phyloP scores from a whole-genome alignment of 1,284 basidiomycete species.

The Porogramme epimiltina region DNA sequence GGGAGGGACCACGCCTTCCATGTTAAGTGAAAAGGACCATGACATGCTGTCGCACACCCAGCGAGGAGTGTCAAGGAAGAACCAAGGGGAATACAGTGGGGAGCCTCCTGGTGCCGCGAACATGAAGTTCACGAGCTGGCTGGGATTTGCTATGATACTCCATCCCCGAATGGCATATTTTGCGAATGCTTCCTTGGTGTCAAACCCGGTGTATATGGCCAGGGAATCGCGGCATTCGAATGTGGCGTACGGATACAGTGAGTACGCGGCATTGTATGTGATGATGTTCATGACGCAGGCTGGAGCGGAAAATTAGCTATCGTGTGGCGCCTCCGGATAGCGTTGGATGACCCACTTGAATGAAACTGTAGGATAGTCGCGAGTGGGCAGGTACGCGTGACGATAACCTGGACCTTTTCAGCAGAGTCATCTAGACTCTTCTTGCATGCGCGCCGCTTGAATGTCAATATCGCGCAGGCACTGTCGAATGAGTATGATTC shows the following conservation, averaged over 20 bases:
- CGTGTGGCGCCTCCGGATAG: no score
- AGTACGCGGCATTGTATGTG: conserved; percentile 33
- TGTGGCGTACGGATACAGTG: conserved; percentile 37
- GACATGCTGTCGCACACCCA: conserved; percentile 30
- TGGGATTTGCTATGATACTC: conserved; percentile 18
- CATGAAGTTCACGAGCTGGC: conserved; percentile 1
- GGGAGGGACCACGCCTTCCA: conserved; percentile 23
- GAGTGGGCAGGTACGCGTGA: not conserved
- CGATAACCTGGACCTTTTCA: conserved; percentile 5
- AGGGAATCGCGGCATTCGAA: conserved; percentile 27
- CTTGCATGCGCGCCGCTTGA: conserved; percentile 9
- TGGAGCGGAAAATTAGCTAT: conserved; percentile 12
- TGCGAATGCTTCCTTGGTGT: conserved; percentile 9
- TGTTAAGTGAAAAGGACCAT: conserved; percentile 33
- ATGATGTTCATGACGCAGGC: conserved; percentile 51
- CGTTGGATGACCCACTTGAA: conserved; percentile 18
- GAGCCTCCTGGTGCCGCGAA: not conserved
- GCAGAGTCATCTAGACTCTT: not conserved
- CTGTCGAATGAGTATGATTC: conserved; percentile 1
- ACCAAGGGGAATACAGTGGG: conserved; percentile 1
- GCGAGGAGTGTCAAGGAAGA: conserved; percentile 11
- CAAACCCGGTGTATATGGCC: not conserved
- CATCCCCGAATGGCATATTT: conserved; percentile 35
- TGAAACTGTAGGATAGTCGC: conserved; percentile 5
- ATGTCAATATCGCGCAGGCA: conserved; percentile 7